phyloP scores from a whole-genome alignment of 2,329 filamentous ascomycete genomes.

The Monilinia fructicola region DNA sequence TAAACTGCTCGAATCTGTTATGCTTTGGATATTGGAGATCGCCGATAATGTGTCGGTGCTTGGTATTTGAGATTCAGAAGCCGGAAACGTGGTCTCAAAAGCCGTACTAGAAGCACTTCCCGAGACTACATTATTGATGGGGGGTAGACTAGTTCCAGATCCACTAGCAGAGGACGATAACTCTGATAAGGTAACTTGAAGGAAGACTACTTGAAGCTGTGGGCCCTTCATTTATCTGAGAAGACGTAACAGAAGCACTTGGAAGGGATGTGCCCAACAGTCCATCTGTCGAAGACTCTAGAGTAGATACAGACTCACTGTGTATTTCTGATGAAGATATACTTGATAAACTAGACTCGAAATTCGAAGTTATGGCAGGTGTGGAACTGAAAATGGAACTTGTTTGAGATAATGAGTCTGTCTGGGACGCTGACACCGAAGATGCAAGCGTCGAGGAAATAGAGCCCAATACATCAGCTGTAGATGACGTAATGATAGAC shows the following conservation, averaged over 20 bases:
- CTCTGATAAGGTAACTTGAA: neutral
- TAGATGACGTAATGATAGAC: neutral
- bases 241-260: neutral
- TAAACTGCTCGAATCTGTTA: neutral
- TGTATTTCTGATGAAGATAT: neutral
- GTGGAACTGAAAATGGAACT: neutral
- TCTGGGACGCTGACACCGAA: neutral
- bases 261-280: neutral
- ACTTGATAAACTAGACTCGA: neutral
- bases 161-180: neutral
- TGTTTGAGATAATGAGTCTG: neutral
- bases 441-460: neutral
- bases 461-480: neutral
- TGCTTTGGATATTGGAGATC: neutral
- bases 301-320: neutral
- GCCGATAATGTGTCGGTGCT: neutral
- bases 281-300: neutral
- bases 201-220: neutral
- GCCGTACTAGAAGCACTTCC: neutral
- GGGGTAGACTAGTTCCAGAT: neutral
- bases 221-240: neutral
- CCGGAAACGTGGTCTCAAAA: neutral
- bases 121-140: neutral
- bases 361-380: neutral
- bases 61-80: neutral